A percentile compares a stretch with the other conserved stretches of the same genome.
Evolutionary conservation across 1,284 basidiomycete species (phyloP).

Genomic region (Apiotrichum mycotoxinovorans): DNA sequence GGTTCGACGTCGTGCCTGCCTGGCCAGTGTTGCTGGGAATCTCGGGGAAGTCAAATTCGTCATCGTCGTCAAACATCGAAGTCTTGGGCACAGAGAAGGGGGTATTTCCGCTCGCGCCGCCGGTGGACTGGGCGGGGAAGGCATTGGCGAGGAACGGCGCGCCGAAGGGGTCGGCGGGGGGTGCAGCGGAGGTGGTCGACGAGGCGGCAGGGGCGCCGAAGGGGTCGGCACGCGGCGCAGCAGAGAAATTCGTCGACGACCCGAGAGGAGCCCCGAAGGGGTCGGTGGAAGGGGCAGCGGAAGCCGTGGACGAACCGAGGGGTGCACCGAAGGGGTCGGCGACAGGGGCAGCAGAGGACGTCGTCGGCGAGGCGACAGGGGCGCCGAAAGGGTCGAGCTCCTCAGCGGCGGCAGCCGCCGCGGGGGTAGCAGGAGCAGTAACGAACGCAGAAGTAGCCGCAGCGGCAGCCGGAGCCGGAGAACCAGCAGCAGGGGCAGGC

Average conservation of each 20-base stretch:
- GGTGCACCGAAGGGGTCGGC: constrained; percentile 7
- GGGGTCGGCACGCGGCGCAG: background rate
- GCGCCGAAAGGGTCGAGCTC: constrained; percentile 9
- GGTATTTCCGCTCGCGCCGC: background rate
- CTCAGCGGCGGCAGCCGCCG: constrained; percentile 1
- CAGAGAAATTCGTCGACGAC: background rate
- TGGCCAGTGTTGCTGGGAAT: constrained; percentile 50
- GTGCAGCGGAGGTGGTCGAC: background rate
- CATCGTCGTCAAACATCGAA: constrained; percentile 70
- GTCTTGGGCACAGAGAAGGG: constrained; percentile 7
- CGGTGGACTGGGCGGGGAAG: background rate
- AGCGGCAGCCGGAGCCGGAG: background rate
- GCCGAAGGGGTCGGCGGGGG: background rate
- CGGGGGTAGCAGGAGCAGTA: background rate
- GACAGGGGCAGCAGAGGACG: background rate
- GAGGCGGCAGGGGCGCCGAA: background rate
- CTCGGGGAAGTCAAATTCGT: constrained; percentile 76
- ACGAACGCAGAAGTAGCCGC: background rate
- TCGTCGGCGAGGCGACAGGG: too few relatives aligned
- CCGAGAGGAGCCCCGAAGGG: background rate
- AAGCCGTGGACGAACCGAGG: constrained; percentile 21
- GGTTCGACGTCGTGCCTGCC: background rate
- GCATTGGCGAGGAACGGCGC: constrained; percentile 2
- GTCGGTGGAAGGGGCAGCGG: background rate
- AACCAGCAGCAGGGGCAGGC: background rate